Percentiles rank a stretch among this genome's conserved stretches.
phyloP scores from a whole-genome alignment of 129 eudicot species.

The Flaveria trinervia region DNA sequence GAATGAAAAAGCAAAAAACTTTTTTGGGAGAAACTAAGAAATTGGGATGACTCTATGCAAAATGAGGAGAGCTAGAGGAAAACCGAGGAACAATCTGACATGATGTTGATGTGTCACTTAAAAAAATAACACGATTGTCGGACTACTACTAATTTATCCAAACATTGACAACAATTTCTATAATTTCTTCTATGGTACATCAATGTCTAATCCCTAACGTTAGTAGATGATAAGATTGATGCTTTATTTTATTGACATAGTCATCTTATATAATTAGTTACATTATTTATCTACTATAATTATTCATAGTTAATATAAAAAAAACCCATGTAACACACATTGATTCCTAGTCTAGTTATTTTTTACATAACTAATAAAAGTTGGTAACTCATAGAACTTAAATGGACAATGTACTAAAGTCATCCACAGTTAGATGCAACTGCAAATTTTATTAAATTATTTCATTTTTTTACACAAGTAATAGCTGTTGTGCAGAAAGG shows the following conservation, averaged over 20 bases:
- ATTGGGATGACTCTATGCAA: too few relatives aligned
- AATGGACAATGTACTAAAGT: not conserved
- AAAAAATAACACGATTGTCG: too few relatives aligned
- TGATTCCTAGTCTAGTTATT: not conserved
- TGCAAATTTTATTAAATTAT: not conserved
- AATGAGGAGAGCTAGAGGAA: too few relatives aligned
- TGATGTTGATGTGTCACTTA: too few relatives aligned
- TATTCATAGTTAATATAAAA: not conserved
- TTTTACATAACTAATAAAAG: not conserved
- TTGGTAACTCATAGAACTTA: not conserved
- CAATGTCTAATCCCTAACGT: not conserved
- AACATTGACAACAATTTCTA: too few relatives aligned
- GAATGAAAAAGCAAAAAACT: too few relatives aligned
- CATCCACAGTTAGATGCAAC: not conserved
- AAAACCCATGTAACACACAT: not conserved
- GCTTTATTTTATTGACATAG: too few relatives aligned
- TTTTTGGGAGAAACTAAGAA: too few relatives aligned
- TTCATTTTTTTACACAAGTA: not conserved
- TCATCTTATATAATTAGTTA: not conserved
- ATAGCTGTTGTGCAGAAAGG: slow-evolving; percentile 6
- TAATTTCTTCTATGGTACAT: too few relatives aligned
- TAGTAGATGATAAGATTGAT: not conserved
- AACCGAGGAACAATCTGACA: too few relatives aligned
- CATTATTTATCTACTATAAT: not conserved
- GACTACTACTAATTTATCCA: too few relatives aligned